Base-by-base conservation (phyloP, 2,329 filamentous ascomycete genomes). In the Colletotrichum graminicola region DNA sequence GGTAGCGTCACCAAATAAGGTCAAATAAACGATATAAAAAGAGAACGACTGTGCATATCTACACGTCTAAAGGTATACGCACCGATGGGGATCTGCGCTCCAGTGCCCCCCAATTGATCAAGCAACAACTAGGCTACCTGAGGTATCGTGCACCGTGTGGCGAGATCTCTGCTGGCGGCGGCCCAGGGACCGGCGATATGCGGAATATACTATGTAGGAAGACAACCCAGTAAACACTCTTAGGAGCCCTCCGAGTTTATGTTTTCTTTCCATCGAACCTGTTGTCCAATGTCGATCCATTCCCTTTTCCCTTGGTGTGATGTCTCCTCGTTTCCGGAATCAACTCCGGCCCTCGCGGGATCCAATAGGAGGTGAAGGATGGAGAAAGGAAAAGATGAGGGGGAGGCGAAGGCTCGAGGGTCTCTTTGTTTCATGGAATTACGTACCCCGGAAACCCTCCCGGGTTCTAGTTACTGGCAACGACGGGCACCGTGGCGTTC, bases 391-490 rank as follows among this genome's bases (percentile, higher is more conserved):
- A 14, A 62, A 18, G 6, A 21, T 16, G 4, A 41, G 3, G 32
- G 59, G 36, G 34, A 21, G 14, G 63, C 23, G 26, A 29, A 55
- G 55, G 67, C 55, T 56, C 51, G 63, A 67, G 67, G 41, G 14
- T 59, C 26, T 26, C 26, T 26, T 16, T 51, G 60, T 62, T 62
- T 71, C 64, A 71, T 52, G 49, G 32, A 62, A 62, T 26, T 36
- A 32, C 16, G 29, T 52, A 71, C 51, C 57, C 68, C 64, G 43
- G 51, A 62, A 51, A 57, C 45, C 51, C 29, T 36, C 10, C 45
- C 43, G 29, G n/a, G 10, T n/a, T 32, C 16, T 23, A 41, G 23
- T 23, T 14, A 26, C 57, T 52, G 23, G 47, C 54, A 54, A 56
- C 18, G 62, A 29, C 67, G 47, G 45, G 60, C 21, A 55, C 47